Conservation (phyloP, 192 early-diverging fungal genomes). For the Coemansia sp. region DNA sequence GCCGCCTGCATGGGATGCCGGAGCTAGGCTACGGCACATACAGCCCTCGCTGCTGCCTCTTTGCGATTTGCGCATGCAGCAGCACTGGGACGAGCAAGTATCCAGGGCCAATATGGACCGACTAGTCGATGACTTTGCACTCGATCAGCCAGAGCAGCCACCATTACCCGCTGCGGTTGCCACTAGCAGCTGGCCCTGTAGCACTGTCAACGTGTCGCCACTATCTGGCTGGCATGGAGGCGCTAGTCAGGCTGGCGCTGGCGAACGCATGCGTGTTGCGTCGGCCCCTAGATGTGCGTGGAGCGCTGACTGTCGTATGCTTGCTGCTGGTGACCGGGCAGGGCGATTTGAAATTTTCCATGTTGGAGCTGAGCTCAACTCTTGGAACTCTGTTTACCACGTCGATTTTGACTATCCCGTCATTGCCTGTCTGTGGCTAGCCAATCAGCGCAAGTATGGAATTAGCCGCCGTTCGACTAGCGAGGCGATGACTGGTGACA, state of each 20-base stretch:
- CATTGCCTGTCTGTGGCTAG: constrained; percentile 47
- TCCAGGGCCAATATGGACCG: constrained; percentile 39
- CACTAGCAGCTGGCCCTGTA: constrained; percentile 16
- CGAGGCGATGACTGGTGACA: background rate
- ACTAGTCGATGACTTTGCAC: constrained; percentile 15
- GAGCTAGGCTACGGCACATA: constrained; percentile 18
- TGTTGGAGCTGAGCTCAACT: constrained; percentile 38
- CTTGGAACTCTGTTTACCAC: constrained; percentile 46
- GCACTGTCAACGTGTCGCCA: constrained; percentile 37
- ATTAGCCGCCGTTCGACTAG: constrained; percentile 29
- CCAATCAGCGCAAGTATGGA: constrained; percentile 48
- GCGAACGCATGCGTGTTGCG: constrained; percentile 49
- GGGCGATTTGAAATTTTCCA: constrained; percentile 52
- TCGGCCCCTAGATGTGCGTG: constrained; percentile 45
- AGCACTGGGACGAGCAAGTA: constrained; percentile 46
- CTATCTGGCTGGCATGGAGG: constrained; percentile 52
- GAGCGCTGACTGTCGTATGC: constrained; percentile 48
- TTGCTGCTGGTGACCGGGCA: constrained; percentile 39
- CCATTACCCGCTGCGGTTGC: background rate
- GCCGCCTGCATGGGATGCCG: constrained; percentile 37
- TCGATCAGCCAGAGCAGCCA: constrained; percentile 8
- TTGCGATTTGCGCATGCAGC: constrained; percentile 49
- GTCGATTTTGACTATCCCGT: constrained; percentile 48
- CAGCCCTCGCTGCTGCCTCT: constrained; percentile 50
- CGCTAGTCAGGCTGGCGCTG: constrained; percentile 27